phyloP scores from a whole-genome alignment of 306 rosid genomes.

The Malus orientalis region DNA sequence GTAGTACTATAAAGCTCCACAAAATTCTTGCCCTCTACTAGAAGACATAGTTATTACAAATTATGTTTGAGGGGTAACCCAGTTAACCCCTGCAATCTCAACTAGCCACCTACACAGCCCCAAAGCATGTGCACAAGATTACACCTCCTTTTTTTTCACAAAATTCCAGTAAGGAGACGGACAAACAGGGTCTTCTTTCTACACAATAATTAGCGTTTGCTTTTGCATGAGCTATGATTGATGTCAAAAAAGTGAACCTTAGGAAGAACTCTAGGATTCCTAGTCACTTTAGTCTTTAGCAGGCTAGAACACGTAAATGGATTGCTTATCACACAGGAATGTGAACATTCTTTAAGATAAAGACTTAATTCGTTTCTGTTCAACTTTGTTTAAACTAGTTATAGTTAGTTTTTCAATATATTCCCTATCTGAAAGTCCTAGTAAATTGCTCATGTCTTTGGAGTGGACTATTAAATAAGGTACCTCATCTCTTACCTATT shows the following conservation, averaged over 20 bases:
- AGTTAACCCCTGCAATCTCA: background rate
- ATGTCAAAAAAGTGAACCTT: background rate
- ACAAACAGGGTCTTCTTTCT: background rate
- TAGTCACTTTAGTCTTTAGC: background rate
- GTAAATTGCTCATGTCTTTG: background rate
- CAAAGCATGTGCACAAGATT: background rate
- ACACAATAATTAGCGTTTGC: background rate
- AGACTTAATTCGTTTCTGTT: background rate
- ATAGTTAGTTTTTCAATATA: background rate
- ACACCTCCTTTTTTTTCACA: background rate
- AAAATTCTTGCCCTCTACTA: background rate
- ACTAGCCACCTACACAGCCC: background rate
- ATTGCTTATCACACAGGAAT: background rate
- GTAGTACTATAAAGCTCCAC: background rate
- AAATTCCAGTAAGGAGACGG: background rate
- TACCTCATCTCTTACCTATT: background rate
- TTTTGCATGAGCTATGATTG: background rate
- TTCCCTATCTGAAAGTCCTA: background rate
- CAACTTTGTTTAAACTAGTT: background rate
- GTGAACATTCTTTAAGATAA: background rate
- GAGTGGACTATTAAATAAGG: background rate
- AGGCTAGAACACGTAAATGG: background rate
- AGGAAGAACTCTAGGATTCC: background rate
- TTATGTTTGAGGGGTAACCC: background rate
- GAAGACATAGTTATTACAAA: background rate